phyloP scores from a whole-genome alignment of 2,329 filamentous ascomycete genomes.

The Pseudogymnoascus sp. region DNA sequence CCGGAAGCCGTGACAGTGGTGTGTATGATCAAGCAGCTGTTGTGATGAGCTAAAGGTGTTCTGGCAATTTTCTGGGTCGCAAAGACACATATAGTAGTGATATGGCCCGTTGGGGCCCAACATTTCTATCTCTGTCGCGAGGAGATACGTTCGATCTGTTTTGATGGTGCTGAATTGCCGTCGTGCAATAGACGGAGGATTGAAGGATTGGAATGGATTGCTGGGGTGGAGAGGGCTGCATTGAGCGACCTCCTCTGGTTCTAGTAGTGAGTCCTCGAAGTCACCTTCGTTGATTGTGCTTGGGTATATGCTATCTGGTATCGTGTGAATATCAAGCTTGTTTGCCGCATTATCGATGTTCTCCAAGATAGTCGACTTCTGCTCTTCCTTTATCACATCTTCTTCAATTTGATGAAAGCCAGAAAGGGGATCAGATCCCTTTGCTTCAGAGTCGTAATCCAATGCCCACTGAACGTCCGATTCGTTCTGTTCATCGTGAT shows the following conservation, averaged over 20 bases:
- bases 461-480: constrained; percentile 10
- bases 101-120: neutral
- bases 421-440: neutral
- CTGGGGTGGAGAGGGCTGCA: neutral
- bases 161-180: neutral
- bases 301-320: neutral
- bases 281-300: neutral
- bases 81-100: neutral
- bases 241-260: neutral
- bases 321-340: neutral
- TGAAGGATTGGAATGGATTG: neutral
- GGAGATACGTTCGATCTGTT: neutral
- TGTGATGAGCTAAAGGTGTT: neutral
- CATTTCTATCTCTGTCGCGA: neutral
- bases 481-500: neutral
- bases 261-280: neutral
- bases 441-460: neutral
- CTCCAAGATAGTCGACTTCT: neutral
- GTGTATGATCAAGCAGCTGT: neutral
- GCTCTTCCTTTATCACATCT: neutral
- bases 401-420: neutral
- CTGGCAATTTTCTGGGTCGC: neutral
- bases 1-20: neutral
- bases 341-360: constrained; percentile 4
- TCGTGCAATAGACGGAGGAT: neutral